These are phyloP conservation scores for Cynara cardunculus DNA, from an alignment of 129 eudicot genomes.

Conservation along the genomic window DNA sequence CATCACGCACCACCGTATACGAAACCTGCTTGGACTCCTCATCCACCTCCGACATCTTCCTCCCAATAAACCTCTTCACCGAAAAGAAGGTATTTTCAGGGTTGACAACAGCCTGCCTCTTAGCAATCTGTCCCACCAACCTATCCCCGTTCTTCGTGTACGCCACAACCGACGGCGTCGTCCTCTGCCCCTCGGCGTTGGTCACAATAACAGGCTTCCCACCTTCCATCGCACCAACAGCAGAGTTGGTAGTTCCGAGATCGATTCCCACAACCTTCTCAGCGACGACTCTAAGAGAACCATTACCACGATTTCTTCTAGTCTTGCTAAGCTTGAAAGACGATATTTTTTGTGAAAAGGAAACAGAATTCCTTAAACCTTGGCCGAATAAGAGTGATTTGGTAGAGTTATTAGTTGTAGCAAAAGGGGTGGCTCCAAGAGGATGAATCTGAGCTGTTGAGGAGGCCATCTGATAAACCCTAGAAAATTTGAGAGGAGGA, in stretches of 20 bases:
- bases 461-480: slow-evolving; percentile 61
- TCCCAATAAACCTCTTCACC: slow-evolving; percentile 92
- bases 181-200: slow-evolving; percentile 87
- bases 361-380: slow-evolving; percentile 21
- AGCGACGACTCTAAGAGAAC: slow-evolving; percentile 50
- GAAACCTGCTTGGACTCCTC: slow-evolving; percentile 93
- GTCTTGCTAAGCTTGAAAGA: slow-evolving; percentile 24
- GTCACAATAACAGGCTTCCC: slow-evolving; percentile 92
- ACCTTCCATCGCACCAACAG: slow-evolving; percentile 96
- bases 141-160: slow-evolving; percentile 84
- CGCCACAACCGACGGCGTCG: slow-evolving; percentile 97
- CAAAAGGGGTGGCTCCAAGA: slow-evolving; percentile 34
- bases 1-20: slow-evolving; percentile 80
- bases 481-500: slow-evolving; percentile 20
- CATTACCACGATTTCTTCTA: neutral
- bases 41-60: slow-evolving; percentile 95
- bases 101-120: slow-evolving; percentile 95
- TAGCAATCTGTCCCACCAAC: slow-evolving; percentile 91
- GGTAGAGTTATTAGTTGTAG: slow-evolving; percentile 20
- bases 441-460: slow-evolving; percentile 59
- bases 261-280: slow-evolving; percentile 97
- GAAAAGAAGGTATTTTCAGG: slow-evolving; percentile 87
- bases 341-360: slow-evolving; percentile 29
- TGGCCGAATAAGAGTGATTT: slow-evolving; percentile 51
- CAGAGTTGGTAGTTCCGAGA: slow-evolving; percentile 88